A percentile compares a stretch with the other conserved stretches of the same genome.
These are phyloP conservation scores for Eutrema yunnanense DNA, from an alignment of 345 rosid genomes.

Conservation along the genomic window DNA sequence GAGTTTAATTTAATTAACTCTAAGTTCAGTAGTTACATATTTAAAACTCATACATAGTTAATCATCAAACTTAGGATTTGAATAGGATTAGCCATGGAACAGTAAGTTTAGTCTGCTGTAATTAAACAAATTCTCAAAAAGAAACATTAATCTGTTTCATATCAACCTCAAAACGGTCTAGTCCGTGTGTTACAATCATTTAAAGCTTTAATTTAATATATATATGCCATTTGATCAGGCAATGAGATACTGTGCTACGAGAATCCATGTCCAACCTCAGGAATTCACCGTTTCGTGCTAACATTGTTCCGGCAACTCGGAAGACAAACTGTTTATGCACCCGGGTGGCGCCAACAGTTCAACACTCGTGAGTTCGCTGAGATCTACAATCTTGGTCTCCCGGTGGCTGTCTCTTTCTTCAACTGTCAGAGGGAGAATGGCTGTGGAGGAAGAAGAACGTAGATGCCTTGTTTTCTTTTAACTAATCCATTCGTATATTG, in stretches of 20 bases:
- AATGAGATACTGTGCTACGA: conserved; percentile 71
- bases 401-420: conserved; percentile 68
- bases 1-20: background rate
- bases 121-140: background rate
- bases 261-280: conserved; percentile 62
- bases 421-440: conserved; percentile 85
- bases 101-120: background rate
- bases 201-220: background rate
- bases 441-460: conserved; percentile 52
- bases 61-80: background rate
- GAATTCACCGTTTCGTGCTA: conserved; percentile 73
- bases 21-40: background rate
- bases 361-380: conserved; percentile 75
- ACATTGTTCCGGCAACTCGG: conserved; percentile 70
- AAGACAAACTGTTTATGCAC: conserved; percentile 77
- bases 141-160: background rate
- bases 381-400: conserved; percentile 73
- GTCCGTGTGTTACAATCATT: background rate
- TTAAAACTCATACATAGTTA: background rate
- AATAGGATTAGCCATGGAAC: background rate
- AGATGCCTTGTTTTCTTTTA: too few relatives aligned
- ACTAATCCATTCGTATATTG: too few relatives aligned
- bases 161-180: background rate
- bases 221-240: conserved; percentile 29
- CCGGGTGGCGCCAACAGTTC: conserved; percentile 94